These are phyloP conservation scores for Suillus cothurnatus DNA, from an alignment of 768 basidiomycete species.

Conservation along the genomic window DNA sequence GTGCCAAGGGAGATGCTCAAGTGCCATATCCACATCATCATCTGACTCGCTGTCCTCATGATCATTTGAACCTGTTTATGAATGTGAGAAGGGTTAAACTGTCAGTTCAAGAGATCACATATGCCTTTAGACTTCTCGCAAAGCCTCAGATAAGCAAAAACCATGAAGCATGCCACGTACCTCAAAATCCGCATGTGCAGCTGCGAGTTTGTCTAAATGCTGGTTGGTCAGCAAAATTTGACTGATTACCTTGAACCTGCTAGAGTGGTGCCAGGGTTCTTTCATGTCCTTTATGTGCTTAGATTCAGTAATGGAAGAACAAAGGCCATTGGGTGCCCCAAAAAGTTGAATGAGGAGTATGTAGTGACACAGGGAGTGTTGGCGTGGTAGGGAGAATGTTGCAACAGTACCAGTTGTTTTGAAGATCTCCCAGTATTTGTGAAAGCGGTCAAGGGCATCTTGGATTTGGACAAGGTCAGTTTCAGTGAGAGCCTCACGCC, in stretches of 20 bases:
- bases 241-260: slow-evolving; percentile 28
- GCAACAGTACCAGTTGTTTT: no score
- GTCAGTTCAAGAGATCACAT: background rate
- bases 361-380: slow-evolving; percentile 24
- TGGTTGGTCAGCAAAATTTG: slow-evolving; percentile 35
- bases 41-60: background rate
- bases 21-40: background rate
- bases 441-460: no score
- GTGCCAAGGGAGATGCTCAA: no score
- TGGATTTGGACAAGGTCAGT: no score
- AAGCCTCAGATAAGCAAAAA: background rate
- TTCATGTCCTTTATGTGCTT: slow-evolving; percentile 25
- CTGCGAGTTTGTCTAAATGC: slow-evolving; percentile 29
- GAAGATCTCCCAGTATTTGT: no score
- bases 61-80: background rate
- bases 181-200: slow-evolving; percentile 21
- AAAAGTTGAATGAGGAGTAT: background rate
- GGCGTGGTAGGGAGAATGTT: slow-evolving; percentile 2
- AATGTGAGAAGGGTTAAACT: background rate
- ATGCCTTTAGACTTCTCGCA: background rate
- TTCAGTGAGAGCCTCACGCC: background rate
- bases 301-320: background rate
- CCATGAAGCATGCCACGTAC: background rate
- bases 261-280: slow-evolving; percentile 37
- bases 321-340: no score